Conservation (phyloP, 2,329 filamentous ascomycete genomes). For the Aspergillus melleus region DNA sequence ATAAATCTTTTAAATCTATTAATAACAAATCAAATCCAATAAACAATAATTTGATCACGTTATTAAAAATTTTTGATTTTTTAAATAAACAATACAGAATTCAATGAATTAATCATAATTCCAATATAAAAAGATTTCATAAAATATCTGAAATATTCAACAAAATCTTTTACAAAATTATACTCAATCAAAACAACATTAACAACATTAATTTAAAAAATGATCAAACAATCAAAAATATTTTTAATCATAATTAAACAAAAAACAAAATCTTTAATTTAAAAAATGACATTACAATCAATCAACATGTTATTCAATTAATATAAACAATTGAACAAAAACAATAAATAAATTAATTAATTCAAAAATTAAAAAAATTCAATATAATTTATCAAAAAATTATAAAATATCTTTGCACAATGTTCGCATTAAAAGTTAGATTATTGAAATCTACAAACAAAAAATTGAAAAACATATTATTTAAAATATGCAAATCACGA, state of each 20-base stretch:
- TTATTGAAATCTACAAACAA: no score
- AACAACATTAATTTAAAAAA: background rate
- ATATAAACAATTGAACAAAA: no score
- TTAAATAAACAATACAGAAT: background rate
- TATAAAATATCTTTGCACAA: no score
- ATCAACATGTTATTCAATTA: no score
- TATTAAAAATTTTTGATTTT: background rate
- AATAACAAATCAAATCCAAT: no score
- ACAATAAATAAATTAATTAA: no score
- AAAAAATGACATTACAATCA: background rate
- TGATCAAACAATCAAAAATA: background rate
- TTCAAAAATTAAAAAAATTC: background rate
- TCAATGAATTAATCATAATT: background rate
- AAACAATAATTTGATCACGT: background rate
- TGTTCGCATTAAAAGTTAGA: no score
- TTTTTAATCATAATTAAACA: background rate
- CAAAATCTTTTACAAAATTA: background rate
- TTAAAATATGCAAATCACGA: no score
- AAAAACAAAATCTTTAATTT: background rate
- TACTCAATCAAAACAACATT: background rate
- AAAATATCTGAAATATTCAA: background rate
- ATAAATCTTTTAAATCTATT: no score
- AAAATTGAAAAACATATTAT: no score
- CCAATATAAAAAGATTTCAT: background rate
- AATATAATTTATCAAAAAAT: background rate